phyloP scores from a whole-genome alignment of 345 rosid genomes.

The Populus pruinosa region DNA sequence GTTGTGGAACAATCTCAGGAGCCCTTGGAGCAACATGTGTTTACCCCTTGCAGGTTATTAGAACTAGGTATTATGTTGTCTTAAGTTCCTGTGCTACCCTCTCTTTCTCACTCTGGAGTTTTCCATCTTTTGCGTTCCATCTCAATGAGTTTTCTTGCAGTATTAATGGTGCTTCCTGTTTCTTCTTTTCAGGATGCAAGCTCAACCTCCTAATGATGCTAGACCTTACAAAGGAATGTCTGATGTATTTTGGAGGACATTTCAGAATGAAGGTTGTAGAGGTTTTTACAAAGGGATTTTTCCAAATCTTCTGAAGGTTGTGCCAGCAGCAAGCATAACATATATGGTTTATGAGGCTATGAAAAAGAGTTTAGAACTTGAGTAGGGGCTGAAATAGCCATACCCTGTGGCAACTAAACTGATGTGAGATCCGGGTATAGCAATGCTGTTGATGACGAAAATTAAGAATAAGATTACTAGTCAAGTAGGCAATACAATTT shows the following conservation, averaged over 20 bases:
- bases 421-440: constrained; percentile 4
- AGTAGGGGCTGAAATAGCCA: constrained; percentile 20
- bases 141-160: background rate
- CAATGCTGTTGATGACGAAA: constrained; percentile 23
- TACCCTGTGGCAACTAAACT: background rate
- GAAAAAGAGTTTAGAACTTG: constrained; percentile 78
- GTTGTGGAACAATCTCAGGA: constrained; percentile 85
- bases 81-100: background rate
- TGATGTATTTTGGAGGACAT: constrained; percentile 70
- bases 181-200: constrained; percentile 70
- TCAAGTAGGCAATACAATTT: constrained; percentile 30
- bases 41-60: constrained; percentile 88
- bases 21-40: constrained; percentile 92
- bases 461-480: constrained; percentile 21
- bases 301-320: constrained; percentile 75
- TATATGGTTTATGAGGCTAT: constrained; percentile 70
- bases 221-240: constrained; percentile 64
- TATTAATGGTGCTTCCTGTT: background rate
- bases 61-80: constrained; percentile 60
- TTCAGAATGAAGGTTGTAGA: constrained; percentile 58
- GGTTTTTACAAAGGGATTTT: constrained; percentile 85
- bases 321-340: constrained; percentile 53
- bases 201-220: constrained; percentile 47
- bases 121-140: background rate
- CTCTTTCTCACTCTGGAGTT: background rate